These are phyloP conservation scores for Eimeria praecox DNA, from an alignment of 169 alveolate genomes.

Conservation along the genomic window DNA sequence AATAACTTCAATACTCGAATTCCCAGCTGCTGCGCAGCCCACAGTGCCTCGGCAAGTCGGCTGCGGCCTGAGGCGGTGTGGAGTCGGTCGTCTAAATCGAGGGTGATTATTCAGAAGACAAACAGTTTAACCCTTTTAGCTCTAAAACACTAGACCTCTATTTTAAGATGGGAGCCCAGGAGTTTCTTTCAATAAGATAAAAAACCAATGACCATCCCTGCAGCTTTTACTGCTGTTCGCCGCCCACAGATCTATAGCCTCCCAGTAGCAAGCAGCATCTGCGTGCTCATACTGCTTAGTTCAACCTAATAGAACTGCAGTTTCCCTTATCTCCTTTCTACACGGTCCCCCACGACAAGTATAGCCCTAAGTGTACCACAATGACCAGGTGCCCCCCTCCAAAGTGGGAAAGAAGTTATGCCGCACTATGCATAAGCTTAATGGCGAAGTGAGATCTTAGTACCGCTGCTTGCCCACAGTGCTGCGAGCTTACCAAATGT, in stretches of 20 bases:
- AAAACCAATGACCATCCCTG: not conserved
- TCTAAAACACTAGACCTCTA: not conserved
- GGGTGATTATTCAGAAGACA: not conserved
- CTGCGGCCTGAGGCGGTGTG: slow-evolving; percentile 29
- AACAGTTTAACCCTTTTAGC: not conserved
- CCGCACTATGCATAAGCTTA: too few relatives aligned
- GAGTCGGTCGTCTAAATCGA: not conserved
- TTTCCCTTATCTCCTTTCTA: too few relatives aligned
- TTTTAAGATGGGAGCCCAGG: not conserved
- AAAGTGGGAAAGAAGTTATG: too few relatives aligned
- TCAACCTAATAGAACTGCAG: too few relatives aligned
- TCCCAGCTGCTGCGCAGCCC: not conserved
- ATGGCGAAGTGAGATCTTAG: too few relatives aligned
- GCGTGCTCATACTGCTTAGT: not conserved
- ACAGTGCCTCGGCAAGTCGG: slow-evolving; percentile 15
- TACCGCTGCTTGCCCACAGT: too few relatives aligned
- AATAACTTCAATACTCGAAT: not conserved
- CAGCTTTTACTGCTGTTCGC: not conserved
- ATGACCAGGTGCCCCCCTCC: too few relatives aligned
- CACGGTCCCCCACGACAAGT: too few relatives aligned
- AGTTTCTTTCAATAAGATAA: too few relatives aligned
- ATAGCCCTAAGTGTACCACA: too few relatives aligned
- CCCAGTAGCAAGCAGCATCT: not conserved
- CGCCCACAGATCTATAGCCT: not conserved
- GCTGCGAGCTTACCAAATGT: too few relatives aligned